Evolutionary conservation across 768 basidiomycete genomes (phyloP).

Genomic region (Suillus bovinus): DNA sequence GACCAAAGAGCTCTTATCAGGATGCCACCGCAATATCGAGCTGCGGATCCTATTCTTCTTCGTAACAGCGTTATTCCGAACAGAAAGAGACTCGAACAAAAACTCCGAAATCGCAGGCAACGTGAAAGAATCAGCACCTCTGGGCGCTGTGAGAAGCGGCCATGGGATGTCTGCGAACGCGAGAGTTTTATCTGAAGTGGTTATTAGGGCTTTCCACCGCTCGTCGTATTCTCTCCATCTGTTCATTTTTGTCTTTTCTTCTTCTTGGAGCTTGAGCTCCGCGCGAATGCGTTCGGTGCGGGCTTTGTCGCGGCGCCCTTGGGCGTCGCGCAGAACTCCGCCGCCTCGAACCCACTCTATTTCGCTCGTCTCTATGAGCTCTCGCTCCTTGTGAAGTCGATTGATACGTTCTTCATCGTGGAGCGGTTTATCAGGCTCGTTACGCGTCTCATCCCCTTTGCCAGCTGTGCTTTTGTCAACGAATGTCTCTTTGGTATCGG

Average conservation of each 20-base stretch:
- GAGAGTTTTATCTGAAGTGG: conserved; percentile 29
- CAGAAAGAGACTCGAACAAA: conserved; percentile 44
- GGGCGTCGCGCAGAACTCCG: conserved; percentile 51
- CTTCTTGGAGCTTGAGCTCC: conserved; percentile 47
- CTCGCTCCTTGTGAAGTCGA: conserved; percentile 36
- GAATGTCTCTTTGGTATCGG: not conserved
- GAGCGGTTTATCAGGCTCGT: not conserved
- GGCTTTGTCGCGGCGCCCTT: conserved; percentile 49
- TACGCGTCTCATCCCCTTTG: conserved; percentile 3
- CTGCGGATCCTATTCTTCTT: conserved; percentile 56
- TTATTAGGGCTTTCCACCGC: conserved; percentile 48
- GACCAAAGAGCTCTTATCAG: conserved; percentile 56
- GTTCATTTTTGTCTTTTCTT: conserved; percentile 37
- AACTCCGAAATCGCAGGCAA: conserved; percentile 47
- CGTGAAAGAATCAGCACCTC: conserved; percentile 36
- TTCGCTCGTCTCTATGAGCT: conserved; percentile 50
- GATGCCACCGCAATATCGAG: conserved; percentile 68
- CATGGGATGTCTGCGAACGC: conserved; percentile 62
- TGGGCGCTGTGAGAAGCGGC: conserved; percentile 41
- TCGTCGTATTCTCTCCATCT: conserved; percentile 57
- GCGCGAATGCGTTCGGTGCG: conserved; percentile 49
- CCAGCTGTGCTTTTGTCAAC: not conserved
- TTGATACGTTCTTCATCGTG: conserved; percentile 18
- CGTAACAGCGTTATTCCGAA: conserved; percentile 42
- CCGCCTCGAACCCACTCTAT: conserved; percentile 62